These are phyloP conservation scores for Agaricus subrufescens DNA, from an alignment of 768 basidiomycete species.

Conservation along the genomic window DNA sequence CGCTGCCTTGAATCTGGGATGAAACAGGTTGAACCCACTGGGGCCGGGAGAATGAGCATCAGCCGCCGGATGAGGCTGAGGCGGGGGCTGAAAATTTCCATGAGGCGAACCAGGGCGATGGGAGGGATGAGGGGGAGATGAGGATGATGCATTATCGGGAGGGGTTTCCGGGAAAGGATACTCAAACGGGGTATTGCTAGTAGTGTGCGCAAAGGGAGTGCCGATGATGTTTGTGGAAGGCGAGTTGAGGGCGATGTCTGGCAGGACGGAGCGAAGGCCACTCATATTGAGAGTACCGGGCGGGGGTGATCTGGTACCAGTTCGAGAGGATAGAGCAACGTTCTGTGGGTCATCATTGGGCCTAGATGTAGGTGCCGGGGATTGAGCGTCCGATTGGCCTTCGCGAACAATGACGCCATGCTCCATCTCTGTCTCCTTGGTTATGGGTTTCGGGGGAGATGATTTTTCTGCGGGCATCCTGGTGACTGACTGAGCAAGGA, in stretches of 20 bases:
- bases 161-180: conserved; percentile 24
- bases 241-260: conserved; percentile 22
- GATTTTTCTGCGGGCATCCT: conserved; percentile 6
- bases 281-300: conserved; percentile 17
- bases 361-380: background rate
- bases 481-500: background rate
- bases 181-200: conserved; percentile 20
- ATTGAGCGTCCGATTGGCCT: background rate
- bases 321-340: conserved; percentile 1
- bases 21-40: background rate
- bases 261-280: conserved; percentile 15
- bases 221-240: conserved; percentile 24
- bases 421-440: background rate
- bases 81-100: background rate
- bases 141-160: conserved; percentile 4
- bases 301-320: conserved; percentile 3
- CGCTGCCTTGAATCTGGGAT: conserved; percentile 3
- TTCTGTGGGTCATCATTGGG: background rate
- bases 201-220: conserved; percentile 22
- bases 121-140: conserved; percentile 8
- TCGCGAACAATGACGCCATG: background rate
- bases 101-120: conserved; percentile 8
- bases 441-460: background rate
- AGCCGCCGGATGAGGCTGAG: background rate
- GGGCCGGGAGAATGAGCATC: background rate